Conservation (phyloP, 345 rosid genomes). For the Chamaenerion angustifolium region DNA sequence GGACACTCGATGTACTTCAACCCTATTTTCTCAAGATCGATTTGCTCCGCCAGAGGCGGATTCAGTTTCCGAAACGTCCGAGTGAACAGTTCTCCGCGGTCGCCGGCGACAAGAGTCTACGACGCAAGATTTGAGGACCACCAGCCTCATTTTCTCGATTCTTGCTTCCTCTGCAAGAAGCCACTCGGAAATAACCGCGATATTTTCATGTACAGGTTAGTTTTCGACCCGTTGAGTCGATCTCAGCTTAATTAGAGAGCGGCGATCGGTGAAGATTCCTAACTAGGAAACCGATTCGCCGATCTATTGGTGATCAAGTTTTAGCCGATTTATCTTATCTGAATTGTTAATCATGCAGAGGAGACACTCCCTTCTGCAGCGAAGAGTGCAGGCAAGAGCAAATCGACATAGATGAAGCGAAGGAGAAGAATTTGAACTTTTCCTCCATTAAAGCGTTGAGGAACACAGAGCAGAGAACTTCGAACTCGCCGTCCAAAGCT, state of each 20-base stretch:
- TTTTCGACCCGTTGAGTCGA: neutral
- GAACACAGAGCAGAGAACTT: conserved; percentile 11
- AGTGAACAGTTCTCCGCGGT: conserved; percentile 16
- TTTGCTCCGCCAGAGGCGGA: conserved; percentile 22
- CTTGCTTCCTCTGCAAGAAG: conserved; percentile 65
- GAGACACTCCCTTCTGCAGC: conserved; percentile 28
- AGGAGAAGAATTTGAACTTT: conserved; percentile 17
- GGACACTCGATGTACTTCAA: conserved; percentile 1
- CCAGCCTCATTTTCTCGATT: conserved; percentile 49
- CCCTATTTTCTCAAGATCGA: conserved; percentile 22
- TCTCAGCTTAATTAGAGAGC: neutral
- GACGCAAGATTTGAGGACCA: conserved; percentile 51
- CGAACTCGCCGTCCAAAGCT: conserved; percentile 9
- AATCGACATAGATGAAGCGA: conserved; percentile 24
- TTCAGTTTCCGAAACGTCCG: conserved; percentile 25
- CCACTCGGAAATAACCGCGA: conserved; percentile 54
- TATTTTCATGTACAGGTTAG: conserved; percentile 78
- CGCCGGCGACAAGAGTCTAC: conserved; percentile 49
- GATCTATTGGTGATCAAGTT: neutral
- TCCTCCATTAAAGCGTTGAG: conserved; percentile 17
- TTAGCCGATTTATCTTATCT: conserved; percentile 3
- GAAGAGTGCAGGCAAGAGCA: conserved; percentile 32
- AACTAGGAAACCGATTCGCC: neutral
- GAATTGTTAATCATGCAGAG: conserved; percentile 17
- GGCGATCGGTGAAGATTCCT: neutral